Percentiles rank a stretch among this genome's conserved stretches.
Evolutionary conservation across 1,284 basidiomycete species (phyloP).

Genomic region (Puccinia coronata): DNA sequence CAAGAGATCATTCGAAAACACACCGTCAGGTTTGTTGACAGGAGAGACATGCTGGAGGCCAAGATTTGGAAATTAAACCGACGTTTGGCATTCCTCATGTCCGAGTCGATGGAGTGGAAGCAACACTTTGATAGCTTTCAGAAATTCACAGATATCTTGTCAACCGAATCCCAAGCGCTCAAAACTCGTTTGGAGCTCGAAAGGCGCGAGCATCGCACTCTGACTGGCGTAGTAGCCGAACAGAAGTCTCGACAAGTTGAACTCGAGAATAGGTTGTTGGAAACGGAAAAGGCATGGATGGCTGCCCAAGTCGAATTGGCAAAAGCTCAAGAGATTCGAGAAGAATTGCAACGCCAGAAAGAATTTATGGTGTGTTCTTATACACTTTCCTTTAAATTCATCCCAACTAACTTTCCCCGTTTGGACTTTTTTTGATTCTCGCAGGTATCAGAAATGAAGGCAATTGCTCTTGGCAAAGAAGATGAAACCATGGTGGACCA

Average conservation of each 20-base stretch:
- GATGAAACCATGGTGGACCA: slow-evolving; percentile 23
- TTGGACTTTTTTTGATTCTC: neutral
- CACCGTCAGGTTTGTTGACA: slow-evolving; percentile 52
- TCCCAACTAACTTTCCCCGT: neutral
- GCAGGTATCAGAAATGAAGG: slow-evolving; percentile 48
- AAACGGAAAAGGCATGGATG: slow-evolving; percentile 51
- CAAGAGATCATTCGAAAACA: slow-evolving; percentile 53
- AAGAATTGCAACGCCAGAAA: slow-evolving; percentile 52
- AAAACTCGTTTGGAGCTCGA: slow-evolving; percentile 54
- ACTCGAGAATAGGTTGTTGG: slow-evolving; percentile 22
- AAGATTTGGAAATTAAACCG: slow-evolving; percentile 50
- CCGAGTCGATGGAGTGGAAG: slow-evolving; percentile 50
- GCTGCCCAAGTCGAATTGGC: slow-evolving; percentile 51
- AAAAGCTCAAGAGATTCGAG: slow-evolving; percentile 51
- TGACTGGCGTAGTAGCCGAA: slow-evolving; percentile 52
- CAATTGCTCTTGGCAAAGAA: slow-evolving; percentile 31
- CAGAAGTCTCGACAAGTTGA: slow-evolving; percentile 51
- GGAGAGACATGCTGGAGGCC: slow-evolving; percentile 53
- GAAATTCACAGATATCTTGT: slow-evolving; percentile 53
- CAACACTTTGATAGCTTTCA: slow-evolving; percentile 44
- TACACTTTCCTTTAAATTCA: slow-evolving; percentile 9
- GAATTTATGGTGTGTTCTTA: slow-evolving; percentile 50
- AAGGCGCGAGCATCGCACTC: slow-evolving; percentile 51
- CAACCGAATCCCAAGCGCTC: slow-evolving; percentile 51
- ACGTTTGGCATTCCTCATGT: slow-evolving; percentile 42